Evolutionary conservation across 2,329 filamentous ascomycete species (phyloP), one percentile per base, ranked within the genome.

Genomic region (Zymoseptoria tritici): DNA sequence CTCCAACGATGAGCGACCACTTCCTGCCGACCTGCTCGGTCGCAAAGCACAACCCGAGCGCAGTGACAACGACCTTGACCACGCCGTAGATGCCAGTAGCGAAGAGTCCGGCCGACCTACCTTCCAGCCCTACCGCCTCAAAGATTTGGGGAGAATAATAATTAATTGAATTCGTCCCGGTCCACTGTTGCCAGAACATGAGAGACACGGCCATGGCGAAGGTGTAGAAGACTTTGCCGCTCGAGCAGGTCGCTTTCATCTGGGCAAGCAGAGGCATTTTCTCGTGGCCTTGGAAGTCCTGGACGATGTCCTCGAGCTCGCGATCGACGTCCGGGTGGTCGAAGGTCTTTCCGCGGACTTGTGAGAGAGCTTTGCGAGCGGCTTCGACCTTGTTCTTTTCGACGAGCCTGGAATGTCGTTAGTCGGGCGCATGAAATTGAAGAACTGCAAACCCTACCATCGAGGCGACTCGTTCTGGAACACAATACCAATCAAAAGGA

Each of bases 401-500:
- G n/a, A 80, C 77, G n/a, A 82, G 74, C 52, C 52, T 53, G 22
- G 22, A 16, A 53, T 1, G 4, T 7, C 29, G 52, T 53, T 19
- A 53, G 52, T 29, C 26, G n/a, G 21, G 21, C 21, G 21, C 4
- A 22, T 22, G 21, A 4, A 4, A 4, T 22, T 22, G 2, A 22
- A 22, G 21, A 22, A 22, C 2, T 22, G 21, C 21, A 22, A 22
- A 22, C 21, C 21, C 4, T 2, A 53, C 79, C 79, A 83, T 19
- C 80, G 77, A 1, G 81, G 79, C 2, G 76, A 79, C 60, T 82
- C 80, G 57, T 80, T 80, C 52, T 81, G 74, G 69, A 81, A 81
- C 52, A 80, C 66, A 13, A 82, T 74, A 0, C 80, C 80, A 3
- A 75, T 65, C 9, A 83, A 66, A 56, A 83, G 76, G n/a, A 82